Percentiles rank a stretch among this genome's conserved stretches.
Conservation (phyloP, 78 protist genomes). For the Dictyostelium capitatum region DNA sequence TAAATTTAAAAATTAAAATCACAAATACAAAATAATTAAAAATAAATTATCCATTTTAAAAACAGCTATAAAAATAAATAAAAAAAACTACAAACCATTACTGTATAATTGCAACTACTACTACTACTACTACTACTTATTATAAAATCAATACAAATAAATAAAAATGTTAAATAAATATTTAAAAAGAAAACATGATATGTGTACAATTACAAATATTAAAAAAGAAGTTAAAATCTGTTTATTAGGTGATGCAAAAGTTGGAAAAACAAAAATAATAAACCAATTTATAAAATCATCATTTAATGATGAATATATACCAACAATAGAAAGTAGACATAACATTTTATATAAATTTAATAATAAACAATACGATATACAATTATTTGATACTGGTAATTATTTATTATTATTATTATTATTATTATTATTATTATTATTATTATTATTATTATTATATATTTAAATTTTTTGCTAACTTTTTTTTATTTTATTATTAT, state of each 20-base stretch:
- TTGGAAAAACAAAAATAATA: neutral
- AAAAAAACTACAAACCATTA: too few relatives aligned
- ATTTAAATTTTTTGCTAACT: too few relatives aligned
- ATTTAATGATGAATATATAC: neutral
- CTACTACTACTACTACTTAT: too few relatives aligned
- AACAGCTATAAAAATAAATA: too few relatives aligned
- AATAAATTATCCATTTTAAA: too few relatives aligned
- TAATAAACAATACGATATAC: neutral
- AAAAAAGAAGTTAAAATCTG: constrained; percentile 5
- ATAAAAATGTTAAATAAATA: neutral
- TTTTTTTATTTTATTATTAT: neutral
- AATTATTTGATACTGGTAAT: constrained; percentile 9
- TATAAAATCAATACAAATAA: too few relatives aligned
- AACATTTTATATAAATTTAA: neutral
- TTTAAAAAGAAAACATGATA: neutral
- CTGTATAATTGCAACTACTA: too few relatives aligned
- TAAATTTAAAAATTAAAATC: too few relatives aligned
- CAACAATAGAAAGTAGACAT: constrained; percentile 8
- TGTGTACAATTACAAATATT: neutral
- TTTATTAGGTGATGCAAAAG: constrained; percentile 2
- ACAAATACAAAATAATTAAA: too few relatives aligned
- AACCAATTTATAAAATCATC: neutral
- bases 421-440: neutral
- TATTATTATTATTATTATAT: neutral
- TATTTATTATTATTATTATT: neutral